Evolutionary conservation across 208 protist species (phyloP).

Genomic region (Leishmania gerbilli): DNA sequence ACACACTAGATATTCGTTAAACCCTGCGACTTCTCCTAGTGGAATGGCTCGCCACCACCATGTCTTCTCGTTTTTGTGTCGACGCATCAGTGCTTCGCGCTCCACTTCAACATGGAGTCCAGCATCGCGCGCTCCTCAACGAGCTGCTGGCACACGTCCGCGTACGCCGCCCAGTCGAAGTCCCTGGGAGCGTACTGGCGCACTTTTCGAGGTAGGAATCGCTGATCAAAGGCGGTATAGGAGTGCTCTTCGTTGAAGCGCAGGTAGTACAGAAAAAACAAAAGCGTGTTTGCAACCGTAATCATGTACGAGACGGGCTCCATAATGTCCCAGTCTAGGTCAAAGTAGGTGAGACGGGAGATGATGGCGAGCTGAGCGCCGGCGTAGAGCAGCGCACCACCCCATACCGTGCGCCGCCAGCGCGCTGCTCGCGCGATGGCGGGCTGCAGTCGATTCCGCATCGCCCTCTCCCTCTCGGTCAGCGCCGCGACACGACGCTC

Average conservation of each 20-base stretch:
- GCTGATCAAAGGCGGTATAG: conserved; percentile 55
- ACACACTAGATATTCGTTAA: neutral
- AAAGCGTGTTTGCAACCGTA: conserved; percentile 50
- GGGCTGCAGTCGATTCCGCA: conserved; percentile 44
- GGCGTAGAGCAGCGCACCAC: conserved; percentile 50
- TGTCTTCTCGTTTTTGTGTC: too few relatives aligned
- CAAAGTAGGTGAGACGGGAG: conserved; percentile 86
- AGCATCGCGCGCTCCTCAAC: conserved; percentile 43
- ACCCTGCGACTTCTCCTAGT: neutral
- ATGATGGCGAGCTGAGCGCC: conserved; percentile 77
- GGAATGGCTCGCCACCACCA: neutral
- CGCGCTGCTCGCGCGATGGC: conserved; percentile 51
- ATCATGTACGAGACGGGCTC: conserved; percentile 88
- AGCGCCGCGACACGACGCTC: conserved; percentile 38
- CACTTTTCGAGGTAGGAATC: conserved; percentile 50
- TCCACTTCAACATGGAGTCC: conserved; percentile 50
- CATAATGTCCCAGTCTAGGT: conserved; percentile 92
- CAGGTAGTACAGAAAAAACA: conserved; percentile 78
- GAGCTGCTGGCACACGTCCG: conserved; percentile 41
- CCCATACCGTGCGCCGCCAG: conserved; percentile 73
- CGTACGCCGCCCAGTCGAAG: conserved; percentile 78
- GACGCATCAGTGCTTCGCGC: conserved; percentile 33
- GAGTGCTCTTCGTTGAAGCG: conserved; percentile 56
- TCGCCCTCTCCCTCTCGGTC: conserved; percentile 32
- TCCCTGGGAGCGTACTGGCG: conserved; percentile 61